Conservation (phyloP, 148 eudicot species). For the Vaccinium corymbosum region DNA sequence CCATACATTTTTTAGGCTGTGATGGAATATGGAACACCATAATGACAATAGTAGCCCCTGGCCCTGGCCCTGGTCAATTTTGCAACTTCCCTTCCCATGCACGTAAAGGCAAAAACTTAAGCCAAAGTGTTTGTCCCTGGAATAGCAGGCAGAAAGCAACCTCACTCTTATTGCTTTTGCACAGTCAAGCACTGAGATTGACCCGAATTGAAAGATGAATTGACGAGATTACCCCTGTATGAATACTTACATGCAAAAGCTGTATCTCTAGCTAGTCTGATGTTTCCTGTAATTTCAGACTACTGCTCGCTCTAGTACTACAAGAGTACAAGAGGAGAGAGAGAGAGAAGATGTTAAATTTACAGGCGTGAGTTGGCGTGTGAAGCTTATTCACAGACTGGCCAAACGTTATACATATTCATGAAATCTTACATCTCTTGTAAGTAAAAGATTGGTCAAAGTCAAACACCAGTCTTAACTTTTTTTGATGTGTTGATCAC, state of each 20-base stretch:
- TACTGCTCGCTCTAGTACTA: too few species aligned
- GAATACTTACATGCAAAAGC: slow-evolving; percentile 1
- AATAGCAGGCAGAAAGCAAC: slow-evolving; percentile 37
- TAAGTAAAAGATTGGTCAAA: background rate
- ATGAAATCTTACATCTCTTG: background rate
- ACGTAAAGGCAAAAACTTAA: slow-evolving; percentile 41
- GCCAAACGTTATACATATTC: background rate
- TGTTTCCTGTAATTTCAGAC: background rate
- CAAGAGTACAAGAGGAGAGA: background rate
- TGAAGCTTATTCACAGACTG: background rate
- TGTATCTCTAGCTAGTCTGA: background rate
- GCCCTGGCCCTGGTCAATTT: slow-evolving; percentile 8
- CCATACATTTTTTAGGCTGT: background rate
- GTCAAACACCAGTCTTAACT: background rate
- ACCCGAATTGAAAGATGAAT: background rate
- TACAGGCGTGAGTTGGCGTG: slow-evolving; percentile 12
- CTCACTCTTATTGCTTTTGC: slow-evolving; percentile 15
- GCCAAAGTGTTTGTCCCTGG: slow-evolving; percentile 30
- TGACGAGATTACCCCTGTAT: slow-evolving; percentile 1
- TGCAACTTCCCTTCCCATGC: slow-evolving; percentile 45
- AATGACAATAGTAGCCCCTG: slow-evolving; percentile 17
- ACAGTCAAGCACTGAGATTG: slow-evolving; percentile 1
- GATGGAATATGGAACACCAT: background rate
- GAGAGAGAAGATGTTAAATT: background rate
- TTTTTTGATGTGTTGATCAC: background rate